Conservation (phyloP, 2,329 filamentous ascomycete genomes). For the Lecanicillium sp. region DNA sequence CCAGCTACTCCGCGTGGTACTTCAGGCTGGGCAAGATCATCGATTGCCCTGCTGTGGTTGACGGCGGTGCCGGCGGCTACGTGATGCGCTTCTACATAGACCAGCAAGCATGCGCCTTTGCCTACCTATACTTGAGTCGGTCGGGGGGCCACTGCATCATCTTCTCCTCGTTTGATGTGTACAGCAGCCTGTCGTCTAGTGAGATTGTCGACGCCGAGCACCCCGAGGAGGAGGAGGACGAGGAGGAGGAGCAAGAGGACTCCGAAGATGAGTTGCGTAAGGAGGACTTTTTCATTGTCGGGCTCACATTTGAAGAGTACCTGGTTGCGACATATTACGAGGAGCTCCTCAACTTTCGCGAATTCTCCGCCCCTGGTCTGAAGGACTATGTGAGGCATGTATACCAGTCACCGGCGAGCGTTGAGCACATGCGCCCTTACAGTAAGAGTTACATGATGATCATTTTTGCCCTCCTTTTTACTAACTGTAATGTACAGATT, state of each 20-base stretch:
- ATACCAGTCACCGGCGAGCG: neutral
- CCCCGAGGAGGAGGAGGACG: neutral
- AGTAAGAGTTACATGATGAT: no score
- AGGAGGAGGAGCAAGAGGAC: neutral
- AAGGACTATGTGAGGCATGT: slow-evolving; percentile 1
- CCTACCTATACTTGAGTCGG: slow-evolving; percentile 4
- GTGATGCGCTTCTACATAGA: slow-evolving; percentile 4
- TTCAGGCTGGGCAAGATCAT: neutral
- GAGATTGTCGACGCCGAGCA: neutral
- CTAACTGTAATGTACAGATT: no score
- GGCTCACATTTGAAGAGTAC: slow-evolving; percentile 7
- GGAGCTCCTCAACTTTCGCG: slow-evolving; percentile 3
- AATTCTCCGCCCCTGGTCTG: neutral
- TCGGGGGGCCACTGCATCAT: slow-evolving; percentile 3
- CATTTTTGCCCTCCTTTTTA: no score
- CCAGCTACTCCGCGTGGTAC: slow-evolving; percentile 3
- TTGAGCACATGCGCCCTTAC: no score
- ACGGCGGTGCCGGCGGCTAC: slow-evolving; percentile 2
- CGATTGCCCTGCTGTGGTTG: neutral
- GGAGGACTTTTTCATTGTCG: slow-evolving; percentile 1
- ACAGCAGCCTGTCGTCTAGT: neutral
- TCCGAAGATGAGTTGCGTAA: no score
- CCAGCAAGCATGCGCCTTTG: slow-evolving; percentile 4
- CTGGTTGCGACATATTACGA: slow-evolving; percentile 3
- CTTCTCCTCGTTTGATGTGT: slow-evolving; percentile 1